Conservation (phyloP, 805 yeast species). For the Wickerhamiella sorbophila region DNA sequence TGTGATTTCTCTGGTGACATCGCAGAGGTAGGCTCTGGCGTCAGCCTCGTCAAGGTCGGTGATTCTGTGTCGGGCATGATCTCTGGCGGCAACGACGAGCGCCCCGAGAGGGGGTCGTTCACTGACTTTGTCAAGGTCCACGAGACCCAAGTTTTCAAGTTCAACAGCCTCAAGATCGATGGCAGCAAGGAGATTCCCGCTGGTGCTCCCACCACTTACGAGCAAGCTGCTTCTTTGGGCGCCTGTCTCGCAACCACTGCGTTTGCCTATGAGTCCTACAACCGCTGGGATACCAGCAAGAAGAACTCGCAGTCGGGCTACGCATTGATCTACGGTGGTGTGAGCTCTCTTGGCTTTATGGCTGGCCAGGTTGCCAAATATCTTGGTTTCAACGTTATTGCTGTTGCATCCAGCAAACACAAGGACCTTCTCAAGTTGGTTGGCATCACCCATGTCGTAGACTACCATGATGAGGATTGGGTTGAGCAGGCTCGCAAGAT, state of each 20-base stretch:
- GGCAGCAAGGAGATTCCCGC: constrained; percentile 21
- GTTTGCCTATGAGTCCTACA: constrained; percentile 24
- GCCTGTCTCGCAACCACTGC: constrained; percentile 38
- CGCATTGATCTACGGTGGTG: constrained; percentile 30
- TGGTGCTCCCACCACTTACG: constrained; percentile 37
- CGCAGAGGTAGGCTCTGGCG: constrained; percentile 60
- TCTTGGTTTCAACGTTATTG: constrained; percentile 32
- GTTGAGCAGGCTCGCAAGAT: constrained; percentile 29
- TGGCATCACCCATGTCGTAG: constrained; percentile 39
- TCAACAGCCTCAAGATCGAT: constrained; percentile 35
- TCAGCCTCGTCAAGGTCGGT: constrained; percentile 58
- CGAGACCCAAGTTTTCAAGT: constrained; percentile 69
- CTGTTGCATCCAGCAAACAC: constrained; percentile 38
- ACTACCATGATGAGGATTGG: constrained; percentile 31
- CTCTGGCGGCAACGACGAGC: constrained; percentile 68
- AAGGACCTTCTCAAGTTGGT: constrained; percentile 28
- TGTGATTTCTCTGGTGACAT: constrained; percentile 51
- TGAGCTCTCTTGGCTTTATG: constrained; percentile 44
- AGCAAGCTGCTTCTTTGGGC: constrained; percentile 48
- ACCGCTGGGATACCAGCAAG: constrained; percentile 21
- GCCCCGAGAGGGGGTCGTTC: constrained; percentile 82
- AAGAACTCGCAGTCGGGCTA: constrained; percentile 11
- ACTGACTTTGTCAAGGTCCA: constrained; percentile 84
- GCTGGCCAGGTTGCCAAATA: constrained; percentile 45
- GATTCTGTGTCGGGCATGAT: constrained; percentile 54